phyloP scores from a whole-genome alignment of 345 rosid species.

The Gynandropsis gynandra region DNA sequence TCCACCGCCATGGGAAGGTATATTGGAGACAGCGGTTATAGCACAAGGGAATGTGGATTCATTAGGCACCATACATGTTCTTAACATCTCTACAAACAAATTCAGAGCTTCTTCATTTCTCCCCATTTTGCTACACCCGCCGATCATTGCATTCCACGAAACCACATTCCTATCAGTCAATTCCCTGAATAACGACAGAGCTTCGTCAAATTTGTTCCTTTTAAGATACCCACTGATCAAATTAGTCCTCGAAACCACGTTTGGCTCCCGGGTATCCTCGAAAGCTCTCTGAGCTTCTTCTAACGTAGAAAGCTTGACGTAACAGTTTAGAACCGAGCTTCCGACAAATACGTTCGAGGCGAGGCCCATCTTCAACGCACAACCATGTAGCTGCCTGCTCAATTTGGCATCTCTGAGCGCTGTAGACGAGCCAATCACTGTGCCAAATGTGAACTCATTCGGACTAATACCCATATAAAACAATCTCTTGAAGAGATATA shows the following conservation, averaged over 20 bases:
- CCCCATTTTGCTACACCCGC: constrained; percentile 73
- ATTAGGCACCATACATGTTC: constrained; percentile 51
- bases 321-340: constrained; percentile 50
- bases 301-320: constrained; percentile 48
- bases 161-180: constrained; percentile 72
- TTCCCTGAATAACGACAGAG: constrained; percentile 33
- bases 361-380: constrained; percentile 53
- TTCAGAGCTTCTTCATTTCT: constrained; percentile 67
- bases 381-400: constrained; percentile 58
- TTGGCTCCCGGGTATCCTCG: constrained; percentile 49
- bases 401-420: constrained; percentile 33
- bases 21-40: constrained; percentile 54
- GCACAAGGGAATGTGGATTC: constrained; percentile 53
- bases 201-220: constrained; percentile 39
- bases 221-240: constrained; percentile 55
- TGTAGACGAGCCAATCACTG: constrained; percentile 48
- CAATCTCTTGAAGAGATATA: constrained; percentile 42
- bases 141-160: constrained; percentile 75
- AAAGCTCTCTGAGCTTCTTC: constrained; percentile 49
- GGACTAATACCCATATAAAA: constrained; percentile 45
- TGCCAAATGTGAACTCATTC: constrained; percentile 66
- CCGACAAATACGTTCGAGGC: constrained; percentile 64
- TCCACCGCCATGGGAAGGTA: constrained; percentile 59
- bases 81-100: constrained; percentile 56
- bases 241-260: constrained; percentile 64